Percentiles rank a stretch among this genome's conserved stretches.
Evolutionary conservation across 805 yeast species (phyloP).

Genomic region (Candida gorgasii): DNA sequence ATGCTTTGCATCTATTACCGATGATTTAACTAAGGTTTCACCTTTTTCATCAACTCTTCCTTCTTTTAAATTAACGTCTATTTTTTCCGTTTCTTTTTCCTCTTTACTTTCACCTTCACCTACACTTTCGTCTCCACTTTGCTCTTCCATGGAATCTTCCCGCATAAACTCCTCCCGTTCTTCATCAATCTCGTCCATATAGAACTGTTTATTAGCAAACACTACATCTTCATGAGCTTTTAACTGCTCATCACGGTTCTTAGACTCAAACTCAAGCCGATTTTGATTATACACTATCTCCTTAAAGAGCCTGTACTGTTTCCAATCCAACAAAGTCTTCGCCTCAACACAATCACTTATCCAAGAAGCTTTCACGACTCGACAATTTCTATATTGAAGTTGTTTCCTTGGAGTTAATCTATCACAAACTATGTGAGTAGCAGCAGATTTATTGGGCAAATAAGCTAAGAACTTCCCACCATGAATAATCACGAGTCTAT

Average conservation of each 20-base stretch:
- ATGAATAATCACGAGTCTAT: conserved; percentile 65
- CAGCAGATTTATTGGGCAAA: conserved; percentile 67
- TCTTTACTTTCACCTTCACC: conserved; percentile 1
- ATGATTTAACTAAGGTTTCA: conserved; percentile 14
- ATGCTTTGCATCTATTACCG: conserved; percentile 57
- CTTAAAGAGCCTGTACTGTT: conserved; percentile 54
- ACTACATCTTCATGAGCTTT: conserved; percentile 1
- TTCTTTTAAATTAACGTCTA: background rate
- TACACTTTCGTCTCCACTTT: too few relatives aligned
- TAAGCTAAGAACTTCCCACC: conserved; percentile 80
- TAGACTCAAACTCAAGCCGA: conserved; percentile 26
- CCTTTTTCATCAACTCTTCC: conserved; percentile 13
- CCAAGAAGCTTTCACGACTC: conserved; percentile 85
- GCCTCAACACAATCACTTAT: conserved; percentile 60
- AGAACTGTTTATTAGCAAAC: conserved; percentile 9
- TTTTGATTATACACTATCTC: conserved; percentile 57
- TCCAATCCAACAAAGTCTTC: conserved; percentile 63
- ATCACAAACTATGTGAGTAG: conserved; percentile 84
- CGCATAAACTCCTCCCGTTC: background rate
- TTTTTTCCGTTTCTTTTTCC: background rate
- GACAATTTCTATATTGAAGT: conserved; percentile 61
- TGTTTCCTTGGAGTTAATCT: conserved; percentile 75
- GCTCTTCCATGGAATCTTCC: conserved; percentile 10
- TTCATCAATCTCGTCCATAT: conserved; percentile 9
- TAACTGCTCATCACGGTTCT: background rate